phyloP scores from a whole-genome alignment of 768 basidiomycete species.

The Psilocybe subaeruginosa region DNA sequence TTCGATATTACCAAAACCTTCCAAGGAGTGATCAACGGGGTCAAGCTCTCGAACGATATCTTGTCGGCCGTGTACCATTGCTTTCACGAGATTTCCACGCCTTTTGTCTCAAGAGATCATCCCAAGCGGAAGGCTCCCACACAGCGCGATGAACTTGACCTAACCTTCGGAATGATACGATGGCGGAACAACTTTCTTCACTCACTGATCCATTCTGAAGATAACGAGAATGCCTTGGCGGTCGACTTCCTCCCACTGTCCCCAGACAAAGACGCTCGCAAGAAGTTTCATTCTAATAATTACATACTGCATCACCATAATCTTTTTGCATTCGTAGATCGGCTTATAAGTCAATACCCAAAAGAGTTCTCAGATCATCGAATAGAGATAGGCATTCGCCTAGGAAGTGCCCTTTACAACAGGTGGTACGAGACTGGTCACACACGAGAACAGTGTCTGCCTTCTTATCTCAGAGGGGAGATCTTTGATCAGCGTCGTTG shows the following conservation, averaged over 20 bases:
- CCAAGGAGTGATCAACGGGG: neutral
- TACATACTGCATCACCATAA: neutral
- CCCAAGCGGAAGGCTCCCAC: neutral
- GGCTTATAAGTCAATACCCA: neutral
- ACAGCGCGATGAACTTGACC: neutral
- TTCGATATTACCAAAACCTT: slow-evolving; percentile 1
- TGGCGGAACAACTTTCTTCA: neutral
- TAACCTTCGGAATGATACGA: neutral
- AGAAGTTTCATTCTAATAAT: neutral
- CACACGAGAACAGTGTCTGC: neutral
- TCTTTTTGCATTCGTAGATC: neutral
- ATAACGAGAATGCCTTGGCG: neutral
- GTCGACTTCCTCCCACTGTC: neutral
- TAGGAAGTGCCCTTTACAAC: neutral
- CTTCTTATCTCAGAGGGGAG: neutral
- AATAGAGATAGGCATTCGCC: neutral
- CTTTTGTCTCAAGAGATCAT: neutral
- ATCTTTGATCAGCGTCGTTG: slow-evolving; percentile 1
- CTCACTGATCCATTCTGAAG: neutral
- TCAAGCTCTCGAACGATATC: neutral
- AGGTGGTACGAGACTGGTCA: neutral
- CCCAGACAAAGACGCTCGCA: neutral
- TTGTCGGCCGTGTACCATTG: neutral
- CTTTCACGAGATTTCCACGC: neutral
- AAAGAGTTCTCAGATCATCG: neutral